Evolutionary conservation across 441 rosid species (phyloP), one percentile per base, ranked within the genome.

Genomic region (Pelargonium cotyledonis): DNA sequence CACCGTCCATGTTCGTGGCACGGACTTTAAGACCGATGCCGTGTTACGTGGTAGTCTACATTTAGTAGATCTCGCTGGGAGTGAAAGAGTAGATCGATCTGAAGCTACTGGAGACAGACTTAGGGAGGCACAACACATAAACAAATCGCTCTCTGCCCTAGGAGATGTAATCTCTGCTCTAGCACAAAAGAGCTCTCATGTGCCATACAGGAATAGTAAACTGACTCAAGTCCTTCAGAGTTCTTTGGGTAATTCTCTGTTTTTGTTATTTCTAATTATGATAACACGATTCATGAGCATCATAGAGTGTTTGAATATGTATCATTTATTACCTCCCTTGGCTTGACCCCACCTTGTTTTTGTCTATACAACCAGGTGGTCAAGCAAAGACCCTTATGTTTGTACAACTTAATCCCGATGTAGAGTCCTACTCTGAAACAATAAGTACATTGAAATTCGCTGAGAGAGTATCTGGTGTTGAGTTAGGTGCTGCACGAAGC

Each of bases 371-470:
- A 6, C 78, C 97, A 6, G 88, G 89, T 38, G 77, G 86, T 71
- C 99, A 89, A 76, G 99, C 99, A 0, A 95, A 95, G 79, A 95
- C 98, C 1, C 91, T 92, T 29, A 95, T 92, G 99, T 92, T 95
- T 43, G 99, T 95, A 23, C 99, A 95, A 79, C 90, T 95, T 38
- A 90, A 91, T 73, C 99, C 99, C 29, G 99, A 91, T 82, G 85
- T 75, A 31, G 87, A 72, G 19, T 92, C 99, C 8, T 90, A 87
- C 60, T 83, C 92, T 19, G 99, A 94, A 81, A 94, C 94, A 1
- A 67, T 89, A 67, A 91, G 99, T 74, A 95, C 99, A 19, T 78
- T 95, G 80, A 95, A 90, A 75, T 95, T 95, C 65, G 97, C 99
- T 0, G 95, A 95, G 78, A 85, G 99, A 70, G 97, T 95, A 49